Conservation (phyloP, 306 rosid species). For the Sechiopsis laciniata region DNA sequence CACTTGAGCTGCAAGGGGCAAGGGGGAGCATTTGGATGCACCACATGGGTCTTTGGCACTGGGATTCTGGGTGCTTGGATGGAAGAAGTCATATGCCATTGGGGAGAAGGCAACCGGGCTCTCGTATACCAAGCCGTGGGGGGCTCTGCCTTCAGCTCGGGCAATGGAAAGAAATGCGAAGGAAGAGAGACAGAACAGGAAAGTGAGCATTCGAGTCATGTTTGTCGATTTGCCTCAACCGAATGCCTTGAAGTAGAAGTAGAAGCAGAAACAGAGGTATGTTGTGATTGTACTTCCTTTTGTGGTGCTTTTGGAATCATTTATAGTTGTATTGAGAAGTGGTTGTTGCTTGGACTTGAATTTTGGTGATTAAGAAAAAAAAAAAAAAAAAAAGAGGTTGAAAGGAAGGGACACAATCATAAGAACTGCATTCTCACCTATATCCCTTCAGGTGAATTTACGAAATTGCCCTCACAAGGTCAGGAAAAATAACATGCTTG, state of each 20-base stretch:
- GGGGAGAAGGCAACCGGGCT: conserved; percentile 59
- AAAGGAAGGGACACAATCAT: conserved; percentile 56
- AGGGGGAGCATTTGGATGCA: conserved; percentile 56
- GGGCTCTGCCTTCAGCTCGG: conserved; percentile 64
- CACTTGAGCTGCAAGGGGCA: conserved; percentile 68
- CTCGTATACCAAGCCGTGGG: conserved; percentile 68
- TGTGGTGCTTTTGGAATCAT: conserved; percentile 29
- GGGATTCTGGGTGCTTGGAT: conserved; percentile 45
- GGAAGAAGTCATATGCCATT: conserved; percentile 71
- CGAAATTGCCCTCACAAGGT: conserved; percentile 24
- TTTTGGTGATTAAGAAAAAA: conserved; percentile 29
- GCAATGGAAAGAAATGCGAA: conserved; percentile 36
- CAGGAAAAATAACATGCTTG: conserved; percentile 5
- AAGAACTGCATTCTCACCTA: conserved; percentile 24
- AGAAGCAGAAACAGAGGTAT: conserved; percentile 25
- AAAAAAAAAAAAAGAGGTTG: conserved; percentile 29
- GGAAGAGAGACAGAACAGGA: conserved; percentile 36
- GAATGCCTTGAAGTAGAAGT: conserved; percentile 26
- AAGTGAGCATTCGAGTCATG: conserved; percentile 31
- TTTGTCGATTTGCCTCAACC: conserved; percentile 19
- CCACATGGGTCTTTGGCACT: conserved; percentile 42
- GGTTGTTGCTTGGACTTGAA: conserved; percentile 58
- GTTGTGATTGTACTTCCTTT: conserved; percentile 24
- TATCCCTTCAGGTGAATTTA: not conserved
- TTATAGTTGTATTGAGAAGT: conserved; percentile 52